These are phyloP conservation scores for Phaeophleospora eucalypticola DNA, from an alignment of 2,329 filamentous ascomycete genomes.

Conservation along the genomic window DNA sequence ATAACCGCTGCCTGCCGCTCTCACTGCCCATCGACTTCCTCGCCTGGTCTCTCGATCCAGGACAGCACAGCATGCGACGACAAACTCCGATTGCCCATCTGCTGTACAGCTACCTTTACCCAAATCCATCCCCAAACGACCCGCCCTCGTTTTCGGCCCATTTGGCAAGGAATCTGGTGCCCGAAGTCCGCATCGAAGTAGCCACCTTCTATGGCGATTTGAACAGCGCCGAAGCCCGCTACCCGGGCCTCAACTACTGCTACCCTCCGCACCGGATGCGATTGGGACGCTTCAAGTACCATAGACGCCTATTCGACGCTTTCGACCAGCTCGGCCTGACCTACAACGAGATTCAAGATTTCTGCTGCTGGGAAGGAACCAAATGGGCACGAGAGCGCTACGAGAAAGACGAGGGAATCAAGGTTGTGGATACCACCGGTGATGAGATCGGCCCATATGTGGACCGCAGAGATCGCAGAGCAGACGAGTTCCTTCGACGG, in stretches of 20 bases:
- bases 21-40: not conserved
- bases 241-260: slow-evolving; percentile 75
- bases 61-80: slow-evolving; percentile 58
- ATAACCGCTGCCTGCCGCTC: not conserved
- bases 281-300: slow-evolving; percentile 72
- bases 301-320: slow-evolving; percentile 69
- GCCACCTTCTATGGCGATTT: slow-evolving; percentile 75
- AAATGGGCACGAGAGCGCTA: slow-evolving; percentile 78
- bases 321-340: slow-evolving; percentile 69
- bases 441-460: slow-evolving; percentile 64
- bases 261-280: slow-evolving; percentile 69
- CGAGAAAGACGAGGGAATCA: slow-evolving; percentile 68
- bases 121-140: slow-evolving; percentile 62
- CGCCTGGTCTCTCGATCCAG: not conserved
- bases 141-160: slow-evolving; percentile 68
- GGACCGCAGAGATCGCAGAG: slow-evolving; percentile 27
- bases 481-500: slow-evolving; percentile 18
- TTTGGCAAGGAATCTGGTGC: slow-evolving; percentile 66
- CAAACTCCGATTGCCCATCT: slow-evolving; percentile 64
- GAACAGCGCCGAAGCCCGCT: slow-evolving; percentile 74
- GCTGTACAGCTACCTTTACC: slow-evolving; percentile 71
- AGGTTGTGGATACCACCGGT: slow-evolving; percentile 66
- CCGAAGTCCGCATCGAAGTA: slow-evolving; percentile 75
- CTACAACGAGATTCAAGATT: slow-evolving; percentile 61
- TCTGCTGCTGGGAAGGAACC: slow-evolving; percentile 81